Evolutionary conservation across 179 eudicot genomes (phyloP).

Genomic region (Pouteria campechiana): DNA sequence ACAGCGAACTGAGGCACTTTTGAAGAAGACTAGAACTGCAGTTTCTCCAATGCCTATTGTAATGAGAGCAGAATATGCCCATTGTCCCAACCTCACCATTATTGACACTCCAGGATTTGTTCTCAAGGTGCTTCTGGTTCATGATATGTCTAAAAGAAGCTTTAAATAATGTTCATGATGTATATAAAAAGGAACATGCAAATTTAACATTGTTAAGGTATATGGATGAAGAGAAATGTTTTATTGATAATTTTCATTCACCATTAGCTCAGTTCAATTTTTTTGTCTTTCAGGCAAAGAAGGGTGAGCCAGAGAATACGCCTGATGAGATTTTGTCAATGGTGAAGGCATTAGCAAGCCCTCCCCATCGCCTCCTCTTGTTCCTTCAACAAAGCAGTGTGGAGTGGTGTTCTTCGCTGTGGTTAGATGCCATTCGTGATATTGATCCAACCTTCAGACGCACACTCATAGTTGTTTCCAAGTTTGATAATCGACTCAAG

Average conservation of each 20-base stretch:
- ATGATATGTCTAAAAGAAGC: neutral
- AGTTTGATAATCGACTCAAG: constrained; percentile 96
- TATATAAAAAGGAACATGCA: no score
- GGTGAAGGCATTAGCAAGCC: constrained; percentile 97
- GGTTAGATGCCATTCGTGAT: constrained; percentile 91
- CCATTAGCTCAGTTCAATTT: no score
- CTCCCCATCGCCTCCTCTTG: constrained; percentile 86
- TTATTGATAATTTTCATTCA: no score
- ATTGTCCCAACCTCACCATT: constrained; percentile 92
- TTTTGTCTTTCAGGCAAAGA: constrained; percentile 99
- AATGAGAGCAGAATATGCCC: constrained; percentile 97
- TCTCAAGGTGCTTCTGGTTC: constrained; percentile 43
- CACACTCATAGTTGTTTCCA: constrained; percentile 81
- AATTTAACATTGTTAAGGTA: no score
- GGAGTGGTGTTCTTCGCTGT: constrained; percentile 98
- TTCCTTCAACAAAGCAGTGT: constrained; percentile 99
- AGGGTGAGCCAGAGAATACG: constrained; percentile 92
- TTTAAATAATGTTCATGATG: no score
- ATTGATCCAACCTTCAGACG: constrained; percentile 86
- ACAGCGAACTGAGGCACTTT: constrained; percentile 69
- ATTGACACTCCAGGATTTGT: constrained; percentile 98
- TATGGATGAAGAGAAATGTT: no score
- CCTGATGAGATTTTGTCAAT: constrained; percentile 89
- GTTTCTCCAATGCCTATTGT: constrained; percentile 94
- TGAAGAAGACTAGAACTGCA: constrained; percentile 58